Evolutionary conservation across 768 basidiomycete species (phyloP), one percentile per base, ranked within the genome.

Genomic region (Erythrobasidium yunnanense): DNA sequence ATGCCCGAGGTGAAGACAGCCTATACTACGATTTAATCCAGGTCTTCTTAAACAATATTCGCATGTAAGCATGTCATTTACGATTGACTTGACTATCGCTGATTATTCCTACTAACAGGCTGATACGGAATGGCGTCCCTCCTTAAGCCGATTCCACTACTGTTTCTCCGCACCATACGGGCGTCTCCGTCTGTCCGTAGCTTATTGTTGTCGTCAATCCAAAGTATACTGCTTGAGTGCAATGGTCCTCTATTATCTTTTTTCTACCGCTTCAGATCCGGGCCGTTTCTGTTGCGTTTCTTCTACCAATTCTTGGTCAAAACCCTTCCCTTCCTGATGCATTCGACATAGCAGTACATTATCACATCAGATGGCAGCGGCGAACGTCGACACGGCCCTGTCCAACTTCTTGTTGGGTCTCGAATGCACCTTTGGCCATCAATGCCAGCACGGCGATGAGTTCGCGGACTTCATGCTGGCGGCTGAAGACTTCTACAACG

Each of bases 1-100:
- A 87, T 18, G 52, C 81, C 78, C 67, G 80, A 76, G 66, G 76
- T 81, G 29, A 85, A 86, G 74, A 78, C 78, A 71, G 89, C 87
- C 20, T 65, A 67, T 97, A 91, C 74, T 89, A 96, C 74, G 88
- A 95, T 74, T 83, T 95, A 66, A 84, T 99, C 47, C 84, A 88
- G 51, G 88, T 87, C 15, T 88, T 95, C 70, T 84, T 99, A 54
- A 95, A 96, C 73, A 92, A 95, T 70, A 84, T 88, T 2, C 81
- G 95, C 68, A 90, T 95, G 77, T 67, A 34, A 67, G 66, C 56
- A 6, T 11, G 6, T 23, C 4, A 17, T 8, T 11, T 15, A 18
- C 3, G n/a, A 22, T 27, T 47, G 7, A 15, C 17, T 27, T 32
- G 34, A 11, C 27, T 22, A 32, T 11, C 7, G 8, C 23, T 55